A percentile compares a stretch with the other conserved stretches of the same genome.
Conservation (phyloP, 129 eudicot species). For the Silybum marianum region DNA sequence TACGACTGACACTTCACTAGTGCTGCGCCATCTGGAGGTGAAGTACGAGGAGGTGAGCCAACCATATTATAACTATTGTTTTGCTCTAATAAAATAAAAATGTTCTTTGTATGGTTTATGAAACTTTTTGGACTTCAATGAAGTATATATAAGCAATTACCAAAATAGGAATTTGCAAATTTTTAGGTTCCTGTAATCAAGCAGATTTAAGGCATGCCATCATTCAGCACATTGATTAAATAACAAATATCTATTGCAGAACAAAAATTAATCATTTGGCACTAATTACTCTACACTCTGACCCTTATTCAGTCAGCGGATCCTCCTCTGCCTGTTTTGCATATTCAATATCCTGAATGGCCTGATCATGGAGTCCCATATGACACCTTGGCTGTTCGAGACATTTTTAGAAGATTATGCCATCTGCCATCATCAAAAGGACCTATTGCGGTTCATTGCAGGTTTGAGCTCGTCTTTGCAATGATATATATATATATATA, state of each 20-base stretch:
- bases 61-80: not conserved
- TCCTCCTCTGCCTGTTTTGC: constrained; percentile 76
- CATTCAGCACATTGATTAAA: too few relatives aligned
- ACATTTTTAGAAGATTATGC: constrained; percentile 66
- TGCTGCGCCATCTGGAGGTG: constrained; percentile 75
- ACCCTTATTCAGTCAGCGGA: constrained; percentile 63
- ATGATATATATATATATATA: not conserved
- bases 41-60: constrained; percentile 73
- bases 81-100: constrained; percentile 23
- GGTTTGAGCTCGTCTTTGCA: constrained; percentile 47
- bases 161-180: too few relatives aligned
- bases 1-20: constrained; percentile 64
- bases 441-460: constrained; percentile 97
- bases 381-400: constrained; percentile 82
- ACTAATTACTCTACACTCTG: not conserved
- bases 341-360: constrained; percentile 94
- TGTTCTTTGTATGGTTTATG: not conserved
- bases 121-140: too few relatives aligned
- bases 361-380: constrained; percentile 97
- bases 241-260: too few relatives aligned
- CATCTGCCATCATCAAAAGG: constrained; percentile 67
- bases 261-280: not conserved
- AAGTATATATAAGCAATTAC: too few relatives aligned
- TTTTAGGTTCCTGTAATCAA: too few relatives aligned
- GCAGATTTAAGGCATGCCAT: too few relatives aligned